Evolutionary conservation across 768 basidiomycete genomes (phyloP).

Genomic region (Leucosporidium scottii): DNA sequence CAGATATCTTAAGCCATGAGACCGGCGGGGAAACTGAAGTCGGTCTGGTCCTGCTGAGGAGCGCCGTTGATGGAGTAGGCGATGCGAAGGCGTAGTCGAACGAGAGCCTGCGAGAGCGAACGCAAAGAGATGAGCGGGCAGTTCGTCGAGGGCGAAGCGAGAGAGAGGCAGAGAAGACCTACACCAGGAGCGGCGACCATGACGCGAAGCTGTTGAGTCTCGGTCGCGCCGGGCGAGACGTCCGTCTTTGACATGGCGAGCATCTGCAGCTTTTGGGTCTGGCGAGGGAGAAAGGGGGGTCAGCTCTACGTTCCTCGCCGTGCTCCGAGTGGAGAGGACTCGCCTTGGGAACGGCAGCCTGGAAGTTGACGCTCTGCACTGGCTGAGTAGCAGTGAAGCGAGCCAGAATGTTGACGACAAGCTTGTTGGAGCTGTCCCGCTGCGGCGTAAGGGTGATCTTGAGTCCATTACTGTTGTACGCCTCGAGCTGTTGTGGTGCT

Average conservation of each 20-base stretch:
- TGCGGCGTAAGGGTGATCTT: conserved; percentile 85
- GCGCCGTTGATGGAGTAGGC: conserved; percentile 64
- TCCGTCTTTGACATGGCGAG: conserved; percentile 86
- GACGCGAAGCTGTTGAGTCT: conserved; percentile 93
- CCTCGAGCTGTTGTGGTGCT: conserved; percentile 52
- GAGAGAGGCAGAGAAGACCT: conserved; percentile 42
- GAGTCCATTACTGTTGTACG: conserved; percentile 85
- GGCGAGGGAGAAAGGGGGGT: neutral
- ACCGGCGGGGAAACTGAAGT: conserved; percentile 54
- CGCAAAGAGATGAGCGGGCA: neutral
- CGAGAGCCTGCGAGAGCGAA: conserved; percentile 53
- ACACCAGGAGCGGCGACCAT: conserved; percentile 57
- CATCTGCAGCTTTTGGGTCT: conserved; percentile 98
- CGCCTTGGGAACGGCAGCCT: conserved; percentile 95
- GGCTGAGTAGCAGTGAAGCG: conserved; percentile 62
- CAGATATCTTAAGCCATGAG: conserved; percentile 17
- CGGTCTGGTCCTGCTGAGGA: conserved; percentile 79
- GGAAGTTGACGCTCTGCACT: conserved; percentile 72
- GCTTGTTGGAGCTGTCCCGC: conserved; percentile 69
- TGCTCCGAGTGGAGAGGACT: neutral
- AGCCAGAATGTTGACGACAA: conserved; percentile 81
- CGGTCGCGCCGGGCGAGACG: conserved; percentile 65
- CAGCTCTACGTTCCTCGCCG: neutral
- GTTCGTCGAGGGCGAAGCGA: neutral
- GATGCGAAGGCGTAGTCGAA: conserved; percentile 80